Conservation (phyloP, 164 flowering plant species). For the Macadamia integrifolia region DNA sequence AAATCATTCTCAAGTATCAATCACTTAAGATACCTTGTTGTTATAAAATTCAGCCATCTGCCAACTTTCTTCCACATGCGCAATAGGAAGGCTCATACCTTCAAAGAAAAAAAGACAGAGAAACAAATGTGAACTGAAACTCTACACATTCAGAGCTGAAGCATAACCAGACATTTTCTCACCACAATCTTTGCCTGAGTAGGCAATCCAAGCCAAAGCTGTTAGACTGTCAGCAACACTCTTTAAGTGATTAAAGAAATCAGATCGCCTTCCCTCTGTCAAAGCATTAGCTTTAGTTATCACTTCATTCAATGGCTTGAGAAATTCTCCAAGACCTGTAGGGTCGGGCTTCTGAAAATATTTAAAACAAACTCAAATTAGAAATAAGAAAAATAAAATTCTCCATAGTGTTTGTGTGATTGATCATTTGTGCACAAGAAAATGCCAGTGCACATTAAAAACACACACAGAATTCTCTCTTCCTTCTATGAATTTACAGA, state of each 20-base stretch:
- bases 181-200: slow-evolving; percentile 94
- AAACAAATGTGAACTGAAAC: slow-evolving; percentile 4
- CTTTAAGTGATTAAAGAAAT: slow-evolving; percentile 85
- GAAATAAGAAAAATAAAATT: not conserved
- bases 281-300: slow-evolving; percentile 69
- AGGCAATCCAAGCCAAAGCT: slow-evolving; percentile 97
- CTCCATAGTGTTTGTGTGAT: not conserved
- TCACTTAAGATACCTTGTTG: slow-evolving; percentile 55
- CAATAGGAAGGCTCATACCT: slow-evolving; percentile 99
- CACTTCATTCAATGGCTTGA: slow-evolving; percentile 84
- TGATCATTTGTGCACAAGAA: too few relatives aligned
- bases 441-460: too few relatives aligned
- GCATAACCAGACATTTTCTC: slow-evolving; percentile 11
- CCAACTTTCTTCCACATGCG: slow-evolving; percentile 99
- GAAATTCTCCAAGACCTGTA: slow-evolving; percentile 64
- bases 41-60: slow-evolving; percentile 94
- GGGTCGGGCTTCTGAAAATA: slow-evolving; percentile 77
- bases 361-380: not conserved
- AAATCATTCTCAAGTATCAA: not conserved
- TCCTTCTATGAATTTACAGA: too few relatives aligned
- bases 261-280: slow-evolving; percentile 84
- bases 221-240: slow-evolving; percentile 75
- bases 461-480: too few relatives aligned
- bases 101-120: slow-evolving; percentile 10
- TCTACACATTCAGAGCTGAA: not conserved